Base-by-base conservation (phyloP, 805 yeast genomes). In the Kregervanrija fluxuum region DNA sequence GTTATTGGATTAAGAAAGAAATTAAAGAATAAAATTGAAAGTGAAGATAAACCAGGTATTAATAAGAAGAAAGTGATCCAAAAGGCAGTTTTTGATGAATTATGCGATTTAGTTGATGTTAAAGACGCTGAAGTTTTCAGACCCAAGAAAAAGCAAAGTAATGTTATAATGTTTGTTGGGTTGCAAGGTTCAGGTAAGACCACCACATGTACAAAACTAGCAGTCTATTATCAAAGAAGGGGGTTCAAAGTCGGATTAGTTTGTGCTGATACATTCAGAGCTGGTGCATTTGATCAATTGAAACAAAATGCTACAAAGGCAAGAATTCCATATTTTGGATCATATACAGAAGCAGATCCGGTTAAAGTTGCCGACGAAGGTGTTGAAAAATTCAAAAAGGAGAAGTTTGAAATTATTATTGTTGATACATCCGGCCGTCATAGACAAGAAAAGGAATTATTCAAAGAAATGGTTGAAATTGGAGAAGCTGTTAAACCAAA, bases 141-240 rank as follows among this genome's bases (percentile, higher is more conserved):
- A 65, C 98, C 97, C 35, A 85, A 84, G 69, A 90, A 90, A 70
- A 81, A 88, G 55, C 75, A 77, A 55, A 60, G 79, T 9, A 79
- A 84, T 59, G 85, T 91, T 31, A 84, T 93, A 52, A 93, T 93
- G 99, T 85, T 93, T 74, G 99, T 93, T 47, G 99, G 99, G 61
- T 71, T 93, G 48, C 99, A 93, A 65, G 99, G 99, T 70, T 93
- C 98, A 11, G 99, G 99, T 75, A 93, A 93, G 64, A 93, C 99
- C 31, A 93, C 99, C 0, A 82, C 96, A 2, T 90, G 97, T 79
- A 93, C 99, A 1, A 93, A 93, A 57, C 71, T 91, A 55, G 99
- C 99, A 0, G 95, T 88, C 2, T 90, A 86, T 62, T 93, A 93
- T 62, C 91, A 89, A 59, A 79, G 90, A 59, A 74, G 97, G 59